A percentile compares a stretch with the other conserved stretches of the same genome.
phyloP scores from a whole-genome alignment of 805 yeast species.

The Komagataella mondaviorum region DNA sequence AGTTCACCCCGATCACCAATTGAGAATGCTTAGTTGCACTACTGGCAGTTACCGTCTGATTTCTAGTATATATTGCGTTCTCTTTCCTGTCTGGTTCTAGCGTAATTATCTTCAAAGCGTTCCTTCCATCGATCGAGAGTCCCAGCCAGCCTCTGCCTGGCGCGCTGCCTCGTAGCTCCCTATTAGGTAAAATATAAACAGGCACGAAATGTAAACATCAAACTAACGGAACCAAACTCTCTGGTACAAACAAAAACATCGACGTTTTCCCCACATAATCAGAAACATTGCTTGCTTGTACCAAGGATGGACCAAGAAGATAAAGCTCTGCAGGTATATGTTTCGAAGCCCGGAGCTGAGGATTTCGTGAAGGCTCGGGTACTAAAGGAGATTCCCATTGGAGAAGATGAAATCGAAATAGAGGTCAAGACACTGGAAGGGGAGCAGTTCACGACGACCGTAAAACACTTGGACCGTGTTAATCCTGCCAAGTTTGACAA shows the following conservation, averaged over 20 bases:
- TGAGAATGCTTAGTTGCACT: too few relatives aligned
- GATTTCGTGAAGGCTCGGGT: background rate
- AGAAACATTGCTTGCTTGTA: background rate
- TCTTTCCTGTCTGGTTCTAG: background rate
- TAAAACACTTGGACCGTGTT: constrained; percentile 38
- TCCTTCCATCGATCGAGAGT: background rate
- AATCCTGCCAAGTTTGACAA: constrained; percentile 86
- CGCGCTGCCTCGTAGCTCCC: background rate
- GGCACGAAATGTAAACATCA: background rate
- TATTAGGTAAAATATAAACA: background rate
- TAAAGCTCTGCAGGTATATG: background rate
- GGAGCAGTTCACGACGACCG: constrained; percentile 17
- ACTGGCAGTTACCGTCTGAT: too few relatives aligned
- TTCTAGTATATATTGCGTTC: too few relatives aligned
- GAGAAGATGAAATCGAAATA: background rate
- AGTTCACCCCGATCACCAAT: too few relatives aligned
- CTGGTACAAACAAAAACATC: background rate
- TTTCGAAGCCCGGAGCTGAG: background rate
- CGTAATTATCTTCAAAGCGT: background rate
- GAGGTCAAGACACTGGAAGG: constrained; percentile 22
- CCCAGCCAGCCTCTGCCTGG: background rate
- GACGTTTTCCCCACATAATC: background rate
- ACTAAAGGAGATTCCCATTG: background rate
- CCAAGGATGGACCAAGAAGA: background rate
- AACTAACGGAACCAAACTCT: background rate